phyloP scores from a whole-genome alignment of 257 asterid genomes.

The Thymus quinquecostatus region DNA sequence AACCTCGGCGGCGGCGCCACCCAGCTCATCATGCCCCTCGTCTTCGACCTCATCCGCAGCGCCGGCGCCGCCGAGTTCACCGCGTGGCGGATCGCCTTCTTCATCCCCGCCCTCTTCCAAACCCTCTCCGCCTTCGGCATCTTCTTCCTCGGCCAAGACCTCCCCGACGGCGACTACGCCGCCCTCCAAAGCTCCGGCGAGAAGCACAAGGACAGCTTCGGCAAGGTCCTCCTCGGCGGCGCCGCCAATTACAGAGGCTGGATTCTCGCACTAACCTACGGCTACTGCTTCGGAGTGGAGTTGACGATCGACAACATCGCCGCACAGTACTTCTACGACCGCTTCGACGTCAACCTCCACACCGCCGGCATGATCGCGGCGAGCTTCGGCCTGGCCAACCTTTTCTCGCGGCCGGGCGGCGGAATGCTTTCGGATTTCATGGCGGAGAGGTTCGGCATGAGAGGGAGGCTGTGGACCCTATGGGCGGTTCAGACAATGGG shows the following conservation, averaged over 20 bases:
- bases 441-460: constrained; percentile 72
- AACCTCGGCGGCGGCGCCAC: constrained; percentile 93
- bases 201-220: constrained; percentile 59
- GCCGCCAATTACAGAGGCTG: constrained; percentile 73
- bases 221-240: constrained; percentile 45
- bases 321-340: constrained; percentile 82
- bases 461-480: constrained; percentile 80
- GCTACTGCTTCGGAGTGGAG: constrained; percentile 88
- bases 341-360: constrained; percentile 73
- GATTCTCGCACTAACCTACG: constrained; percentile 79
- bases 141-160: constrained; percentile 78
- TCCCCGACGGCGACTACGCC: constrained; percentile 77
- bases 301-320: constrained; percentile 76
- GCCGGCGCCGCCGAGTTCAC: constrained; percentile 61
- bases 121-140: constrained; percentile 62
- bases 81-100: constrained; percentile 83
- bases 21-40: constrained; percentile 85
- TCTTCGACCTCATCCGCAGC: constrained; percentile 45
- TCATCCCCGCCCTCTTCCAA: constrained; percentile 78
- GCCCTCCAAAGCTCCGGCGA: constrained; percentile 69
- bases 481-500: constrained; percentile 76
- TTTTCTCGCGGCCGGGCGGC: constrained; percentile 82
- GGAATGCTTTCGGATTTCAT: constrained; percentile 69
- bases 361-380: constrained; percentile 83
- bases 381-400: constrained; percentile 76